These are phyloP conservation scores for Jackrogersella multiformis DNA, from an alignment of 495 filamentous ascomycete species.

Conservation along the genomic window DNA sequence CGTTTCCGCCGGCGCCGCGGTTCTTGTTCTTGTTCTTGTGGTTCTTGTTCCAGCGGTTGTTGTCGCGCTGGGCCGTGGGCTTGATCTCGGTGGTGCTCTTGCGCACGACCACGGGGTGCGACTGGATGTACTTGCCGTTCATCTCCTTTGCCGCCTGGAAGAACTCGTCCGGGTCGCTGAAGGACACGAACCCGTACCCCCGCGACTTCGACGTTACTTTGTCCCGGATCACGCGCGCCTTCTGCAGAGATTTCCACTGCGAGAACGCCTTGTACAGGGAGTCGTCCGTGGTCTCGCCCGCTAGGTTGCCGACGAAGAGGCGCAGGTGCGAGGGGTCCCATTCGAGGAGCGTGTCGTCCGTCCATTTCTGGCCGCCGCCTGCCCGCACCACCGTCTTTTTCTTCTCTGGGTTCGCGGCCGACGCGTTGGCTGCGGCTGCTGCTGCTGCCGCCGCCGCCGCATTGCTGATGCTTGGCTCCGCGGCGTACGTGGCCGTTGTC, in stretches of 20 bases:
- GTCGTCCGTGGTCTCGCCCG: conserved; percentile 98
- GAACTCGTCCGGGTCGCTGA: conserved; percentile 93
- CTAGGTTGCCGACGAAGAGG: conserved; percentile 94
- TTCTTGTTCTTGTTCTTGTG: conserved; percentile 49
- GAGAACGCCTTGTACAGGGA: conserved; percentile 92
- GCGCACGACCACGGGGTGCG: conserved; percentile 86
- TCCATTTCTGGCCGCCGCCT: conserved; percentile 91
- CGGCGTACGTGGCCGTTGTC: conserved; percentile 35
- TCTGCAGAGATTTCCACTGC: conserved; percentile 85
- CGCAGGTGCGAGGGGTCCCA: conserved; percentile 97
- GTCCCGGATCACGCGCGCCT: conserved; percentile 94
- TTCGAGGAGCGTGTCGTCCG: conserved; percentile 84
- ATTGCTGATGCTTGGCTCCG: conserved; percentile 41
- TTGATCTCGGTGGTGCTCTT: conserved; percentile 92
- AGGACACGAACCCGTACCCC: conserved; percentile 96
- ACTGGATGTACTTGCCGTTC: conserved; percentile 99
- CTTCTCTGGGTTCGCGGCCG: conserved; percentile 55
- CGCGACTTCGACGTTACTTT: conserved; percentile 95
- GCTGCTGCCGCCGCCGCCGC: conserved; percentile 54
- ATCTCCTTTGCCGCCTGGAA: conserved; percentile 96
- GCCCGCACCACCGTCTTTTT: conserved; percentile 82
- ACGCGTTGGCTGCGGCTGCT: conserved; percentile 55
- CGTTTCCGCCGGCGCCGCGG: conserved; percentile 45
- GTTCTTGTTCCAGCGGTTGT: conserved; percentile 49
- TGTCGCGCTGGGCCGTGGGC: conserved; percentile 62